Percentiles rank a stretch among this genome's conserved stretches.
Conservation (phyloP, 2,329 filamentous ascomycete species). For the Colletotrichum cordylinicola region DNA sequence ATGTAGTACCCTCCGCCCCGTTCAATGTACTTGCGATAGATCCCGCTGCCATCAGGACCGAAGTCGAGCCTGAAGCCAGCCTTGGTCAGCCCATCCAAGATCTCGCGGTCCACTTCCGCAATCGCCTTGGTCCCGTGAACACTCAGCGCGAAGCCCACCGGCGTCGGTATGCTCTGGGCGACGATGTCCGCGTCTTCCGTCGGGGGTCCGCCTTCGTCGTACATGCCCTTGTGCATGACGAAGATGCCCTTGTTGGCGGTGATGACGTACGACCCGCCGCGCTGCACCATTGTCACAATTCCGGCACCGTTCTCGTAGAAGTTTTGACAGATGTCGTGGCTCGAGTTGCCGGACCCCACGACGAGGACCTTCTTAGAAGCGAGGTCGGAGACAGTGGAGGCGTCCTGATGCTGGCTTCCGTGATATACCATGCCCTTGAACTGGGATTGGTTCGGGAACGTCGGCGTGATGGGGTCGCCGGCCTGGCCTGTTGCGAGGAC, state of each 20-base stretch:
- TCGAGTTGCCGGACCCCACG: slow-evolving; percentile 72
- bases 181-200: slow-evolving; percentile 71
- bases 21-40: slow-evolving; percentile 69
- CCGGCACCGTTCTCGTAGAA: slow-evolving; percentile 70
- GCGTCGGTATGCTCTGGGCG: slow-evolving; percentile 60
- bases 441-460: slow-evolving; percentile 58
- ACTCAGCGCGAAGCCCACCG: slow-evolving; percentile 57
- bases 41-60: slow-evolving; percentile 61
- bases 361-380: slow-evolving; percentile 67
- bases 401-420: slow-evolving; percentile 47
- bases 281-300: slow-evolving; percentile 71
- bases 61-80: slow-evolving; percentile 67
- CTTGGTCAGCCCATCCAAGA: slow-evolving; percentile 50
- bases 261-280: slow-evolving; percentile 69
- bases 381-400: slow-evolving; percentile 28
- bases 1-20: slow-evolving; percentile 75
- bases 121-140: slow-evolving; percentile 55
- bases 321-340: slow-evolving; percentile 73
- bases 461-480: slow-evolving; percentile 66
- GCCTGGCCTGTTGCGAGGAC: slow-evolving; percentile 73
- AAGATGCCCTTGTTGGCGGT: slow-evolving; percentile 58
- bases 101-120: slow-evolving; percentile 40
- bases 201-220: slow-evolving; percentile 58
- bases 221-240: slow-evolving; percentile 57
- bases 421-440: slow-evolving; percentile 67